These are phyloP conservation scores for Spathaspora sp. DNA, from an alignment of 1,139 yeast genomes.

Conservation along the genomic window DNA sequence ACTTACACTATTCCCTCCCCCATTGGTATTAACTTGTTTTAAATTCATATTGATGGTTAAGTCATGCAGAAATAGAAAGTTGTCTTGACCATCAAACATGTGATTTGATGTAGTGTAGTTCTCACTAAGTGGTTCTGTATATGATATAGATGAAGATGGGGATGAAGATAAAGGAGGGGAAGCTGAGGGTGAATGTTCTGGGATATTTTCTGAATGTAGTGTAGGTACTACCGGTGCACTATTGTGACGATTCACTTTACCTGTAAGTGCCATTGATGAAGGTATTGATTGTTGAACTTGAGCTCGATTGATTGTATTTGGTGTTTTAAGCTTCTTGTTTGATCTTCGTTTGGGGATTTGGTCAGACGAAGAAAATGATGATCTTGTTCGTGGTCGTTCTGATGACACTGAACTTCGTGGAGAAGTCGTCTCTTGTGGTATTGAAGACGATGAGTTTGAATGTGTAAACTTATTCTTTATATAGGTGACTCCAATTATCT, in stretches of 20 bases:
- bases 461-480: constrained; percentile 6
- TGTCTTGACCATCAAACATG: constrained; percentile 4
- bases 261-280: constrained; percentile 4
- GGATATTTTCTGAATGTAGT: background rate
- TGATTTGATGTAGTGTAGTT: constrained; percentile 2
- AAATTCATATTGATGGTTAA: constrained; percentile 8
- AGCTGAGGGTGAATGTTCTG: background rate
- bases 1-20: background rate
- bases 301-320: constrained; percentile 3
- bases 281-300: constrained; percentile 6
- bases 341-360: background rate
- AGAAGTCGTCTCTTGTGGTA: constrained; percentile 1
- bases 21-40: constrained; percentile 1
- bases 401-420: background rate
- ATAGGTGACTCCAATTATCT: constrained; percentile 8
- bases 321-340: constrained; percentile 4
- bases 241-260: background rate
- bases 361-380: background rate
- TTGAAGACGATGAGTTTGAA: constrained; percentile 1
- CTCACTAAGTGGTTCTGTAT: constrained; percentile 1
- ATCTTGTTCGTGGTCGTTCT: constrained; percentile 1
- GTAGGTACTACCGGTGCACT: background rate
- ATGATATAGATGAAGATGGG: background rate
- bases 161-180: background rate
- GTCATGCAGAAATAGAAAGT: constrained; percentile 8